These are phyloP conservation scores for Edaphochlamys debaryana DNA, from an alignment of 139 green algal genomes.

Conservation along the genomic window DNA sequence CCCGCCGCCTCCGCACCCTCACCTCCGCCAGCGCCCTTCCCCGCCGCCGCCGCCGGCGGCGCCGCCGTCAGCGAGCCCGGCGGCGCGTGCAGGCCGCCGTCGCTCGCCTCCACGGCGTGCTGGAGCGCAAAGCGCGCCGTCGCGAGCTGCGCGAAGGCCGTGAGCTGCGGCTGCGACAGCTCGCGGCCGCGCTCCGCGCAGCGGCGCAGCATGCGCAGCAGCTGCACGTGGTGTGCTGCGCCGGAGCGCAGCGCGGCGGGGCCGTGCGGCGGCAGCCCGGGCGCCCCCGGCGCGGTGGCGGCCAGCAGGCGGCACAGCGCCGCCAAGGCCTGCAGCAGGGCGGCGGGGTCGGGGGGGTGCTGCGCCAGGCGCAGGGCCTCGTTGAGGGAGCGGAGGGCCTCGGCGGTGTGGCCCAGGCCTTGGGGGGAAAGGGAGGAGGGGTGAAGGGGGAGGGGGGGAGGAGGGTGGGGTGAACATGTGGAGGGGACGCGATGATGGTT, in stretches of 20 bases:
- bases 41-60: neutral
- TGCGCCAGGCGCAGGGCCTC: constrained; percentile 71
- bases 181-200: constrained; percentile 55
- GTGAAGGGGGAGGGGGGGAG: no score
- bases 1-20: no score
- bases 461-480: no score
- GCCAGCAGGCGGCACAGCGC: constrained; percentile 64
- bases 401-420: constrained; percentile 46
- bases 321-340: constrained; percentile 61
- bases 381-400: constrained; percentile 64
- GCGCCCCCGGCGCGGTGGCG: constrained; percentile 47
- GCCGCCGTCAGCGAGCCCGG: constrained; percentile 28
- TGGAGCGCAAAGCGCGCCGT: constrained; percentile 60
- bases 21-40: neutral
- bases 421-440: neutral
- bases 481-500: no score
- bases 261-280: constrained; percentile 20
- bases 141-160: constrained; percentile 57
- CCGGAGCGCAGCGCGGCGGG: constrained; percentile 34
- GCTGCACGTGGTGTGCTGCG: constrained; percentile 59
- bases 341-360: constrained; percentile 51
- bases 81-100: constrained; percentile 30
- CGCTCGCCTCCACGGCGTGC: constrained; percentile 51
- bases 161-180: constrained; percentile 67
- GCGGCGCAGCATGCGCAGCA: constrained; percentile 65